These are phyloP conservation scores for Fraxinus angustifolia DNA, from an alignment of 305 asterid species.

Conservation along the genomic window DNA sequence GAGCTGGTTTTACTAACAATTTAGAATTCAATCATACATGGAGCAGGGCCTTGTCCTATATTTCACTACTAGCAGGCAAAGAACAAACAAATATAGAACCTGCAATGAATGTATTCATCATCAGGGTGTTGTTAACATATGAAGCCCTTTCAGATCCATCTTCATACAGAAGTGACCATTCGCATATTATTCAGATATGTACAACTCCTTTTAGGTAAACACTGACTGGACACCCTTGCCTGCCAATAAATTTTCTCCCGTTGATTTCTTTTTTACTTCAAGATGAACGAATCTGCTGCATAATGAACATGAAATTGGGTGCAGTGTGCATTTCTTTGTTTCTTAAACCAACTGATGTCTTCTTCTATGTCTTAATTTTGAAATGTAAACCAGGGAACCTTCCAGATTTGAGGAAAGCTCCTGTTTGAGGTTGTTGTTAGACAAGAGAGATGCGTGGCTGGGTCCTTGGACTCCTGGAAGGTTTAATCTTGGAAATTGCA, in stretches of 20 bases:
- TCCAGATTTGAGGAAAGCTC: conserved; percentile 87
- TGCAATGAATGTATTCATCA: conserved; percentile 58
- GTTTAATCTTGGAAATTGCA: conserved; percentile 35
- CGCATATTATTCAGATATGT: conserved; percentile 75
- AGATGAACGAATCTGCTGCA: conserved; percentile 5
- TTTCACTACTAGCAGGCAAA: conserved; percentile 61
- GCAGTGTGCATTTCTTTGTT: conserved; percentile 12
- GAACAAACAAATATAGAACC: conserved; percentile 61
- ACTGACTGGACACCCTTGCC: conserved; percentile 14
- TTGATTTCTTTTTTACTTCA: conserved; percentile 12
- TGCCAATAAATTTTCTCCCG: conserved; percentile 3
- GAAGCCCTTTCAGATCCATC: conserved; percentile 84
- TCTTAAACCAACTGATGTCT: conserved; percentile 21
- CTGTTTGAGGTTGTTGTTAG: conserved; percentile 80
- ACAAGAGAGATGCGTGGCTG: conserved; percentile 96
- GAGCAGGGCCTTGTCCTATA: conserved; percentile 73
- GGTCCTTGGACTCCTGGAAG: conserved; percentile 99
- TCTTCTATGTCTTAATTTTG: conserved; percentile 25
- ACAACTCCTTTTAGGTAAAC: conserved; percentile 87
- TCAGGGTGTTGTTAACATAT: conserved; percentile 71
- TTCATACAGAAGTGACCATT: conserved; percentile 81
- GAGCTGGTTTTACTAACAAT: conserved; percentile 28
- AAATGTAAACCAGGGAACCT: conserved; percentile 66
- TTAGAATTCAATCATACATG: conserved; percentile 13
- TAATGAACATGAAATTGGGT: conserved; percentile 16